A percentile compares a stretch with the other conserved stretches of the same genome.
Conservation (phyloP, 2,329 filamentous ascomycete species). For the Aciculosporium take region DNA sequence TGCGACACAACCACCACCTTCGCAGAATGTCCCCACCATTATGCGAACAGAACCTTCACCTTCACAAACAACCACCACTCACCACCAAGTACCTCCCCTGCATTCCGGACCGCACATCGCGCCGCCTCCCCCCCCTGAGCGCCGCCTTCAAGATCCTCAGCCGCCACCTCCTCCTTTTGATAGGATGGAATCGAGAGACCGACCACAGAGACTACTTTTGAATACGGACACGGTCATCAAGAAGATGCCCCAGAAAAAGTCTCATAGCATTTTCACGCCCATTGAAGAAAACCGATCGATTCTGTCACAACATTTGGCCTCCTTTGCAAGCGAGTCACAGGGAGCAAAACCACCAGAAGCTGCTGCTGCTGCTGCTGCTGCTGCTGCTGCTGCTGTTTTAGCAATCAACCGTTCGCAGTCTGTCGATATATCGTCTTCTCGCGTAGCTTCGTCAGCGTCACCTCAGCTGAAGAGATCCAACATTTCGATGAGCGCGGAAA, state of each 20-base stretch:
- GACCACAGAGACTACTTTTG: slow-evolving; percentile 30
- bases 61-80: slow-evolving; percentile 41
- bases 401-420: slow-evolving; percentile 42
- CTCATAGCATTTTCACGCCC: slow-evolving; percentile 90
- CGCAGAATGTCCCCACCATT: slow-evolving; percentile 29
- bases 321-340: slow-evolving; percentile 44
- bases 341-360: slow-evolving; percentile 24
- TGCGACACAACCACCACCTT: slow-evolving; percentile 41
- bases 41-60: slow-evolving; percentile 44
- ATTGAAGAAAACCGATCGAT: slow-evolving; percentile 89
- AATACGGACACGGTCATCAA: slow-evolving; percentile 40
- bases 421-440: slow-evolving; percentile 45
- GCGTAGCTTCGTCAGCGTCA: slow-evolving; percentile 38
- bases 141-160: slow-evolving; percentile 34
- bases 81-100: slow-evolving; percentile 23
- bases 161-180: slow-evolving; percentile 35
- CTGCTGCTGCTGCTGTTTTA: slow-evolving; percentile 11
- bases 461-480: slow-evolving; percentile 38
- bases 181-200: slow-evolving; percentile 33
- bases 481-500: slow-evolving; percentile 31
- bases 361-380: slow-evolving; percentile 10
- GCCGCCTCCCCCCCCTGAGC: slow-evolving; percentile 32
- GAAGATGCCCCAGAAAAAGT: slow-evolving; percentile 60
- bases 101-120: slow-evolving; percentile 35
- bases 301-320: slow-evolving; percentile 66